These are phyloP conservation scores for Camellia granthamiana DNA, from an alignment of 148 eudicot genomes.

Conservation along the genomic window DNA sequence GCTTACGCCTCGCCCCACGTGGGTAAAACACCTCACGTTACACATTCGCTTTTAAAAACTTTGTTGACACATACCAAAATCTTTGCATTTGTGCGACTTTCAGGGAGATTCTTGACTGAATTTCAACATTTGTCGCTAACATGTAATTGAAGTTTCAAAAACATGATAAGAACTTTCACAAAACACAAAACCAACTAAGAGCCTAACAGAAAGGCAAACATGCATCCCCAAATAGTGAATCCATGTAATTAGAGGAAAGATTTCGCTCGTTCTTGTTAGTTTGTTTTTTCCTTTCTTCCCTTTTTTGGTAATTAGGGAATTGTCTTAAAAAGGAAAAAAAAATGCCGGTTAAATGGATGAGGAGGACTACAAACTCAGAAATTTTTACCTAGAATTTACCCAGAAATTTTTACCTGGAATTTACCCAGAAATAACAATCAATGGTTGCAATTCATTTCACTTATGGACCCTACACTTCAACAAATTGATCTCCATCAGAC, in stretches of 20 bases:
- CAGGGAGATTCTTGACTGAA: background rate
- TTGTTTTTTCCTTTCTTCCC: background rate
- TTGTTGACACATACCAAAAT: background rate
- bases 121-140: background rate
- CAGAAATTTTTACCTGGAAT: no score
- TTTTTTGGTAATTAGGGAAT: background rate
- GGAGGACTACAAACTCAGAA: no score
- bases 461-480: no score
- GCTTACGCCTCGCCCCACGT: no score
- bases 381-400: no score
- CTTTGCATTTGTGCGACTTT: background rate
- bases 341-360: background rate
- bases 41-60: no score
- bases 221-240: no score
- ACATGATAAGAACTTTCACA: background rate
- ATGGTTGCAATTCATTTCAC: no score
- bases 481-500: no score
- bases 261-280: background rate
- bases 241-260: background rate
- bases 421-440: no score
- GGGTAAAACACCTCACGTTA: no score
- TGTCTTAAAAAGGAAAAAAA: background rate
- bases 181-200: background rate
- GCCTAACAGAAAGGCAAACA: background rate
- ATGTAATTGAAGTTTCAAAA: background rate